phyloP scores from a whole-genome alignment of 805 yeast genomes.

The Sugiyamaella qingdaonensis region DNA sequence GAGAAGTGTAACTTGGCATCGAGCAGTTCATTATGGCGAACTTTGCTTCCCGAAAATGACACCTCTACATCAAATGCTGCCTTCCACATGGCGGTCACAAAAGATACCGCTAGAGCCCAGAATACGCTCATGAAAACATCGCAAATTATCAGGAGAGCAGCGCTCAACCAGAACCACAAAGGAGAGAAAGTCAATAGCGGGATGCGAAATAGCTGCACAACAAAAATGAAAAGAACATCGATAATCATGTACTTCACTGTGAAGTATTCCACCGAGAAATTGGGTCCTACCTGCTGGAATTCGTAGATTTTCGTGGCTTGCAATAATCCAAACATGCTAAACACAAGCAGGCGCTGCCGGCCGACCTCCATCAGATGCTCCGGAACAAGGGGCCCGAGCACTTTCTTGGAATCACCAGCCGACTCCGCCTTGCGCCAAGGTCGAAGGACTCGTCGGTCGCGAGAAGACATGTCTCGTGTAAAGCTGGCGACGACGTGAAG shows the following conservation, averaged over 20 bases:
- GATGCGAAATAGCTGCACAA: slow-evolving; percentile 68
- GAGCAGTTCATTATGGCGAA: slow-evolving; percentile 27
- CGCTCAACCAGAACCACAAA: slow-evolving; percentile 37
- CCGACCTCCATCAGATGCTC: slow-evolving; percentile 63
- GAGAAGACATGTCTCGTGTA: background rate
- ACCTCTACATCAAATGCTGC: slow-evolving; percentile 30
- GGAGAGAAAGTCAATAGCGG: slow-evolving; percentile 68
- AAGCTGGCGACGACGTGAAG: background rate
- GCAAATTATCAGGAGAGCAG: slow-evolving; percentile 42
- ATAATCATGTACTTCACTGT: slow-evolving; percentile 65
- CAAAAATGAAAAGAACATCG: slow-evolving; percentile 67
- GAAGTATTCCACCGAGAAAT: slow-evolving; percentile 49
- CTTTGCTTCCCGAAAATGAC: slow-evolving; percentile 32
- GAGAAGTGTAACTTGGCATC: slow-evolving; percentile 57
- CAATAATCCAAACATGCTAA: slow-evolving; percentile 65
- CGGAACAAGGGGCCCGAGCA: slow-evolving; percentile 47
- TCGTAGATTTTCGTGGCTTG: slow-evolving; percentile 87
- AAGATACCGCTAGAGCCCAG: slow-evolving; percentile 16
- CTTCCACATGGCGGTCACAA: slow-evolving; percentile 23
- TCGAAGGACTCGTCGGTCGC: slow-evolving; percentile 5
- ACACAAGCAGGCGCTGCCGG: slow-evolving; percentile 65
- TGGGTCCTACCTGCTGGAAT: slow-evolving; percentile 38
- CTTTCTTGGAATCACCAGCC: background rate
- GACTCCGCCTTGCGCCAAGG: slow-evolving; percentile 2
- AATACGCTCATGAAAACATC: slow-evolving; percentile 52